phyloP scores from a whole-genome alignment of 2,329 filamentous ascomycete genomes.

The Pseudofabraea citricarpa region DNA sequence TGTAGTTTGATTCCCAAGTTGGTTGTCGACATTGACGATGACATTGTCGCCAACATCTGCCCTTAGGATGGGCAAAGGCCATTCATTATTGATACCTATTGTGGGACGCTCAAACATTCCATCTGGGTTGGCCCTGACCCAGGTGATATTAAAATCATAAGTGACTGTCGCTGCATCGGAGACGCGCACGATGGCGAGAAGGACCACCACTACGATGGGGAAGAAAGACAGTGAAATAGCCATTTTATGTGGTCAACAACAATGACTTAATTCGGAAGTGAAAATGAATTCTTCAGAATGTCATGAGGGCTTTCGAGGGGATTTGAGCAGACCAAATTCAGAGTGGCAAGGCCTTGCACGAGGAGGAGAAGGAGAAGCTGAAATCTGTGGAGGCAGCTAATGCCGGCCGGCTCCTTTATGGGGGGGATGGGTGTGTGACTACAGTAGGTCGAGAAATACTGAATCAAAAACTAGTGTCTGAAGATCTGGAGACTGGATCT shows the following conservation, averaged over 20 bases:
- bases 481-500: too few relatives aligned
- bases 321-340: slow-evolving; percentile 7
- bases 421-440: too few relatives aligned
- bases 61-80: slow-evolving; percentile 66
- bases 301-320: slow-evolving; percentile 8
- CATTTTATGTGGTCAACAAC: slow-evolving; percentile 27
- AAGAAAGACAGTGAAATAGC: slow-evolving; percentile 38
- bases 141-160: slow-evolving; percentile 65
- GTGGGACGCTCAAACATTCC: slow-evolving; percentile 57
- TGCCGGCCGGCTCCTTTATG: too few relatives aligned
- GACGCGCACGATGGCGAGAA: slow-evolving; percentile 25
- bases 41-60: slow-evolving; percentile 56
- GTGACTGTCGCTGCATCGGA: slow-evolving; percentile 41
- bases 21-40: slow-evolving; percentile 32
- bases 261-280: not conserved
- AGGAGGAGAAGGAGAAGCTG: slow-evolving; percentile 1
- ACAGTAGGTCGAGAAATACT: too few relatives aligned
- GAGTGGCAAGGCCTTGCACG: not conserved
- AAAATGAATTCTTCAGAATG: slow-evolving; percentile 6
- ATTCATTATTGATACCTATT: slow-evolving; percentile 73
- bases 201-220: slow-evolving; percentile 28
- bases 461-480: too few relatives aligned
- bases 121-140: slow-evolving; percentile 70
- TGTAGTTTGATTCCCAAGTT: slow-evolving; percentile 50
- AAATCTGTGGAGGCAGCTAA: too few relatives aligned